Evolutionary conservation across 192 early-diverging fungal genomes (phyloP).

Genomic region (Coemansia sp.): DNA sequence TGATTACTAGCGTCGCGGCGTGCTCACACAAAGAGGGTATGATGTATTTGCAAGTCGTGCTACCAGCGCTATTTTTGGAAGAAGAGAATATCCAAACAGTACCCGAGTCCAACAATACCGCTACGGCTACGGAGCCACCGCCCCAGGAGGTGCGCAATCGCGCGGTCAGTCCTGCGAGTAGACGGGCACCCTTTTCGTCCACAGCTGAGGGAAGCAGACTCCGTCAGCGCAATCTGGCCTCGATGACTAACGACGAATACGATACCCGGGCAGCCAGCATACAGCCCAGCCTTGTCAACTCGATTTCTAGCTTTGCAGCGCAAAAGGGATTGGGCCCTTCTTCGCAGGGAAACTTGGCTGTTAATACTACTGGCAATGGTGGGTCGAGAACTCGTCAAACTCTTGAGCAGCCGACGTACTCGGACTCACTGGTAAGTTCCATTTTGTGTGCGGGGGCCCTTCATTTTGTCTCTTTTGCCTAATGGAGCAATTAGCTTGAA

Average conservation of each 20-base stretch:
- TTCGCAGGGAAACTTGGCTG: background rate
- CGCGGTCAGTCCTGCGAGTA: slow-evolving; percentile 16
- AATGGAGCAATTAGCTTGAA: slow-evolving; percentile 10
- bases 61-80: slow-evolving; percentile 7
- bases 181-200: slow-evolving; percentile 16
- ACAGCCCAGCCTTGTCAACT: slow-evolving; percentile 24
- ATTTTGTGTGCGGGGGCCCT: background rate
- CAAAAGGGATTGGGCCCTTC: slow-evolving; percentile 24
- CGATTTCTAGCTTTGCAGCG: slow-evolving; percentile 25
- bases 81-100: background rate
- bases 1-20: background rate
- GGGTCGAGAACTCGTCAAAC: background rate
- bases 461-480: background rate
- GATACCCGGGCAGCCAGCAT: slow-evolving; percentile 35
- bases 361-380: slow-evolving; percentile 9
- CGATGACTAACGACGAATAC: slow-evolving; percentile 38
- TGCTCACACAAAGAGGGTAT: slow-evolving; percentile 1
- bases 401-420: background rate
- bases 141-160: slow-evolving; percentile 23
- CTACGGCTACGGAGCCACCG: background rate
- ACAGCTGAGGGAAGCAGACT: slow-evolving; percentile 37
- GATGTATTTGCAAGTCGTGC: slow-evolving; percentile 15
- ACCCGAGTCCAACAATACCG: background rate
- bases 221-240: slow-evolving; percentile 25
- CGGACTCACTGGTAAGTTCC: slow-evolving; percentile 1